Evolutionary conservation across 495 filamentous ascomycete genomes (phyloP).

Genomic region (Trichoderma orchidacearum): DNA sequence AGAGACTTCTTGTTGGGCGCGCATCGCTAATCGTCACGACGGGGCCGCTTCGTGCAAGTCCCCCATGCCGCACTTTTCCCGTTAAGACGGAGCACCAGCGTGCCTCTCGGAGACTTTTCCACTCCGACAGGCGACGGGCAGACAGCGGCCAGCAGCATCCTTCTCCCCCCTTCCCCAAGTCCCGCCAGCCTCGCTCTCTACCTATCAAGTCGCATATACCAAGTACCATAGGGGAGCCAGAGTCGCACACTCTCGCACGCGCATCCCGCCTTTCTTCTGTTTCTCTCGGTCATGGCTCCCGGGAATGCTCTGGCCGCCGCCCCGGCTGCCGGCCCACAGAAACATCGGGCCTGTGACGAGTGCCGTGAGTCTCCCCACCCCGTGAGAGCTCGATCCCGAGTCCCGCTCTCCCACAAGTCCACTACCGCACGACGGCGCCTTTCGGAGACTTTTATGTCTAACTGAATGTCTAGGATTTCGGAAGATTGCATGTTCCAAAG

Average conservation of each 20-base stretch:
- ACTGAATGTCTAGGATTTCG: constrained; percentile 29
- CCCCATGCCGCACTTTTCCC: too few relatives aligned
- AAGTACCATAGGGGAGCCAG: neutral
- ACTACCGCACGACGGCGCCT: too few relatives aligned
- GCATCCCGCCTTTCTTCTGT: neutral
- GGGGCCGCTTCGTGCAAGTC: too few relatives aligned
- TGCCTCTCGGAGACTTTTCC: neutral
- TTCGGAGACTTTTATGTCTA: constrained; percentile 10
- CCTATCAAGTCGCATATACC: neutral
- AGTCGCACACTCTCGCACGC: neutral
- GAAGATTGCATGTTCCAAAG: constrained; percentile 50
- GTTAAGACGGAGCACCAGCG: too few relatives aligned
- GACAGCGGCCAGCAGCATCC: too few relatives aligned
- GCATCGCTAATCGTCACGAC: too few relatives aligned
- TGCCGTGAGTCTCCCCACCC: constrained; percentile 34
- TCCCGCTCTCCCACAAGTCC: neutral
- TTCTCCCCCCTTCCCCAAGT: neutral
- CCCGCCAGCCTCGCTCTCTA: too few relatives aligned
- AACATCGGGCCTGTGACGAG: constrained; percentile 47
- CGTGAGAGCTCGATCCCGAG: neutral
- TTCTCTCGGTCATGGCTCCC: neutral
- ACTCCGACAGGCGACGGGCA: neutral
- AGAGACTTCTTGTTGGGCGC: too few relatives aligned
- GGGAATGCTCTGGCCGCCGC: neutral
- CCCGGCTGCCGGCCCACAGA: constrained; percentile 6